phyloP scores from a whole-genome alignment of 169 alveolate species.

The Plasmodium chabaudi region DNA sequence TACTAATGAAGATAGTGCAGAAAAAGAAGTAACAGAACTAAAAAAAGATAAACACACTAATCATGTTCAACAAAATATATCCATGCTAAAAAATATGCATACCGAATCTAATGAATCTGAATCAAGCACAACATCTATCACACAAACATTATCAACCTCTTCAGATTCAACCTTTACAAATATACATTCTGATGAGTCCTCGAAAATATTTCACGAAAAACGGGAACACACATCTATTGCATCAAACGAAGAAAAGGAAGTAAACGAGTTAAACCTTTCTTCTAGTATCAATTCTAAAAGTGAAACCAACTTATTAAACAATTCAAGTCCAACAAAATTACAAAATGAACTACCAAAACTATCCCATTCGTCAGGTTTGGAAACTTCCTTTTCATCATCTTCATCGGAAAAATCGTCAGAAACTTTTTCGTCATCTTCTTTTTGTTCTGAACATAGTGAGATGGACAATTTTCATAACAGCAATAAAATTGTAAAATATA shows the following conservation, averaged over 20 bases:
- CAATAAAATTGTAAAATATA: conserved; percentile 43
- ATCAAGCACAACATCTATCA: too few species aligned
- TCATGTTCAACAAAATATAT: too few species aligned
- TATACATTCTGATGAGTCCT: too few species aligned
- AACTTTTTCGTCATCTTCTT: conserved; percentile 19
- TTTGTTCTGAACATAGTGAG: conserved; percentile 23
- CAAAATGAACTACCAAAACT: not conserved
- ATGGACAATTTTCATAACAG: not conserved
- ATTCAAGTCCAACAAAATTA: not conserved
- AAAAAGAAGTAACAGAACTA: too few species aligned
- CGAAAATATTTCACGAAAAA: too few species aligned
- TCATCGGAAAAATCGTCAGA: conserved; percentile 18
- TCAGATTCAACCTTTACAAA: too few species aligned
- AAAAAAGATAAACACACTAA: too few species aligned
- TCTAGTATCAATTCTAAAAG: not conserved
- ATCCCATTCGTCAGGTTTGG: conserved; percentile 4
- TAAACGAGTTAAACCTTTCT: not conserved
- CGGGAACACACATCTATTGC: not conserved
- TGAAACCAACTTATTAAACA: not conserved
- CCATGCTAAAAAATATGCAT: too few species aligned
- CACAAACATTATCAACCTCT: too few species aligned
- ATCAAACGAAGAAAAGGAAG: not conserved
- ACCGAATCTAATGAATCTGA: too few species aligned
- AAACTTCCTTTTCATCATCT: conserved; percentile 16
- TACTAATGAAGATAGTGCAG: too few species aligned